Conservation (phyloP, 192 early-diverging fungal species). For the Coemansia sp. region DNA sequence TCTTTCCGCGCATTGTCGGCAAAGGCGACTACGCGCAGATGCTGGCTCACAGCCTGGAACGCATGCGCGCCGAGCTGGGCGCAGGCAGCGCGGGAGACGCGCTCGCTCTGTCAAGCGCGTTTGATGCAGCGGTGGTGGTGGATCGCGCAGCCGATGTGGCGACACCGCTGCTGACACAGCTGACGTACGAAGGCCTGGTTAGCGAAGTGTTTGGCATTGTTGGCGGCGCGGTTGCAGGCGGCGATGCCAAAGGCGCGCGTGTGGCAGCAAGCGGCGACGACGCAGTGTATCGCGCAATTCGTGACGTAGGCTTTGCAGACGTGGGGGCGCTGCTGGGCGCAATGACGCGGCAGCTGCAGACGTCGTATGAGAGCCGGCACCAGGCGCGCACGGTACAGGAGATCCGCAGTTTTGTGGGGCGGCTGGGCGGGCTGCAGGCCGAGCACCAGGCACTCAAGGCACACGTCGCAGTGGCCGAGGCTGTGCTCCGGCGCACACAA, state of each 20-base stretch:
- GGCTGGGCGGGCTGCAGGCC: slow-evolving; percentile 75
- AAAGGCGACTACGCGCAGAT: slow-evolving; percentile 82
- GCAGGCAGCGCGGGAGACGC: slow-evolving; percentile 16
- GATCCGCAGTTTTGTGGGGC: slow-evolving; percentile 90
- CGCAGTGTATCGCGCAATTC: slow-evolving; percentile 73
- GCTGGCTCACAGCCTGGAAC: slow-evolving; percentile 72
- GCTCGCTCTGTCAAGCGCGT: slow-evolving; percentile 59
- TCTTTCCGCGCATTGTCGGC: slow-evolving; percentile 87
- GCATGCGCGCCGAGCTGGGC: slow-evolving; percentile 78
- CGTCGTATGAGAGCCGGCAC: slow-evolving; percentile 86
- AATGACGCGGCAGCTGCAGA: slow-evolving; percentile 81
- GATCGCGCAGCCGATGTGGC: slow-evolving; percentile 88
- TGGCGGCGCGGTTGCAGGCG: slow-evolving; percentile 33
- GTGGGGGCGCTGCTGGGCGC: slow-evolving; percentile 82
- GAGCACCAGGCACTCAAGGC: slow-evolving; percentile 79
- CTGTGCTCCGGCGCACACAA: slow-evolving; percentile 75
- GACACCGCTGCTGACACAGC: slow-evolving; percentile 90
- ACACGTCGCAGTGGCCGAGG: slow-evolving; percentile 66
- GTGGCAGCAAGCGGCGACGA: slow-evolving; percentile 80
- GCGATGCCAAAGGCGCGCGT: slow-evolving; percentile 63
- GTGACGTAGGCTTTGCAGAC: slow-evolving; percentile 89
- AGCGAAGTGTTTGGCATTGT: slow-evolving; percentile 89
- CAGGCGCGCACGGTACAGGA: slow-evolving; percentile 87
- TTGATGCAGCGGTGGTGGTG: slow-evolving; percentile 85
- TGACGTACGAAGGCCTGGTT: slow-evolving; percentile 96